Evolutionary conservation across 179 eudicot genomes (phyloP), one percentile per base, ranked within the genome.

Genomic region (Kewa caespitosa): DNA sequence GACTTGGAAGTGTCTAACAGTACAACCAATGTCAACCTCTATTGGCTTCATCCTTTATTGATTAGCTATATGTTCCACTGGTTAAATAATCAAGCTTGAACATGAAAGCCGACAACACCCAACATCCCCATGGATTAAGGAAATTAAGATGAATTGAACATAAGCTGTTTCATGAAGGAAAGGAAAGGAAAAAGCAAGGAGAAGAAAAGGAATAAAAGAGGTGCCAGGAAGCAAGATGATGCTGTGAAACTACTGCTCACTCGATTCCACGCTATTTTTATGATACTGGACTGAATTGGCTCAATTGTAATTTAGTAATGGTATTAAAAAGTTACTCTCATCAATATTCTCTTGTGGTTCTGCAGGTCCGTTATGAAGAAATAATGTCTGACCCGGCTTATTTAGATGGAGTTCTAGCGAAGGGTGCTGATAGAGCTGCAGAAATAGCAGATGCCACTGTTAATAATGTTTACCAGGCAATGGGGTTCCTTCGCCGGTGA

Each of bases 351-450:
- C 5, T 65, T 73, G 10, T 62, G 46, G 34, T 57, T 77, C 42
- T 67, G 48, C 85, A 94, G 98, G 87, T 71, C 34, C 91, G 93
- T 36, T 94, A 94, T 30, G 87, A 81, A 25, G 94, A 94, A 78
- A 89, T 92, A 32, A 89, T 86, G 73, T 83, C 93, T 6, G 94
- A 94, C 76, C 57, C 89, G n/a, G 86, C 74, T 54, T 90, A 88
- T 79, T 75, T 94, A 84, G 97, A 92, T 75, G 76, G 73, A 66
- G 73, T 92, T 73, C 81, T 94, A 83, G 86, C 93, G 20, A 91
- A 94, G 61, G 98, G 98, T 72, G 90, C 97, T 59, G 82, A 76
- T 38, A 88, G 78, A 79, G 98, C 98, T 78, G 54, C 94, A 54
- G 86, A 78, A 68, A 89, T 90, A 70, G 98, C 97, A 37, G 97